phyloP scores from a whole-genome alignment of 179 eudicot genomes.

The Pouteria campechiana region DNA sequence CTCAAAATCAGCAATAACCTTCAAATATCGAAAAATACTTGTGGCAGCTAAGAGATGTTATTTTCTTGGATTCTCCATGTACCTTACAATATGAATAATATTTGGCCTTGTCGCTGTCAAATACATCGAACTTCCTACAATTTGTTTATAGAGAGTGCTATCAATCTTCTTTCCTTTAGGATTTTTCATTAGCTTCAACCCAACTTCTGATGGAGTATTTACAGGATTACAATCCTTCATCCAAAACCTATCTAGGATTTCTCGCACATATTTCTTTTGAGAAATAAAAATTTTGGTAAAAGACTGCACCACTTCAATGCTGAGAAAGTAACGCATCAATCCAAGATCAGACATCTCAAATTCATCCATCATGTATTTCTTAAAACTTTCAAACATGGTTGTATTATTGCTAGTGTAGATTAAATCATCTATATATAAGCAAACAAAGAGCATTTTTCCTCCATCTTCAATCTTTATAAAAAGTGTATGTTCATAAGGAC shows the following conservation, averaged over 20 bases:
- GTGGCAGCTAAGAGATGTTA: too few relatives aligned
- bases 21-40: too few relatives aligned
- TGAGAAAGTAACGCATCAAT: slow-evolving; percentile 1
- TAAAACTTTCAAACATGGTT: neutral
- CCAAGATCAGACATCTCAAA: slow-evolving; percentile 7
- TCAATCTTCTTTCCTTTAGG: neutral
- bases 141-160: neutral
- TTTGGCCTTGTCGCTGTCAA: too few relatives aligned
- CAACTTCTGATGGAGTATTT: neutral
- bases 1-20: too few relatives aligned
- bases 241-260: neutral
- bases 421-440: slow-evolving; percentile 5
- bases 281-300: neutral
- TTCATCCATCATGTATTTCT: slow-evolving; percentile 1
- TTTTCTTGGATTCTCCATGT: too few relatives aligned
- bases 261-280: neutral
- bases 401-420: slow-evolving; percentile 1
- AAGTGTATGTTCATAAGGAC: slow-evolving; percentile 3
- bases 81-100: too few relatives aligned
- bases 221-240: neutral
- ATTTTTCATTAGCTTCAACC: neutral
- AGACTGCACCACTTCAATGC: slow-evolving; percentile 2
- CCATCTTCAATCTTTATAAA: neutral
- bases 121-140: too few relatives aligned
- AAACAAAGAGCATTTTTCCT: neutral